These are phyloP conservation scores for Aspergillus bertholletiae DNA, from an alignment of 495 filamentous ascomycete genomes.

Conservation along the genomic window DNA sequence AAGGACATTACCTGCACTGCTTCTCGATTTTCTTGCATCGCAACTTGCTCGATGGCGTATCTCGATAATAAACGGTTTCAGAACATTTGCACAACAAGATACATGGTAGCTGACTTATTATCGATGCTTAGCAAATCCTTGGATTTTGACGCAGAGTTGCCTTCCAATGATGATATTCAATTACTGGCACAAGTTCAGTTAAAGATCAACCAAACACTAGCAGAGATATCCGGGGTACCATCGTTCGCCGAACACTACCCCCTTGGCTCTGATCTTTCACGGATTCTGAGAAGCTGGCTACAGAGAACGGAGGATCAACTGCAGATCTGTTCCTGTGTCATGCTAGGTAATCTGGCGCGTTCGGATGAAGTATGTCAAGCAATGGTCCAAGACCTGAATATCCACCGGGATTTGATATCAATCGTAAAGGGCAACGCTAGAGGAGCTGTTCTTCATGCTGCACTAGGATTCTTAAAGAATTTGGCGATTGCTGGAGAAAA, in stretches of 20 bases:
- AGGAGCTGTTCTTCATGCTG: constrained; percentile 59
- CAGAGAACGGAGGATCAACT: constrained; percentile 50
- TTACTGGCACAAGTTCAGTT: constrained; percentile 51
- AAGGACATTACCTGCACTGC: constrained; percentile 21
- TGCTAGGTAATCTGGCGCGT: constrained; percentile 74
- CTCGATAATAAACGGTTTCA: constrained; percentile 42
- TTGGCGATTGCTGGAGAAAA: constrained; percentile 66
- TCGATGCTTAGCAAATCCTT: constrained; percentile 32
- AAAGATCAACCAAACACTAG: constrained; percentile 54
- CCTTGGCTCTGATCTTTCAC: constrained; percentile 43
- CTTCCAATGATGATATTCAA: constrained; percentile 44
- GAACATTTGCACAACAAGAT: constrained; percentile 31
- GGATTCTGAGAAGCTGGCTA: constrained; percentile 56
- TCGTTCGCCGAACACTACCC: constrained; percentile 51
- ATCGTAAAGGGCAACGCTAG: constrained; percentile 46
- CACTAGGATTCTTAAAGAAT: constrained; percentile 76
- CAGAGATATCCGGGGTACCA: constrained; percentile 59
- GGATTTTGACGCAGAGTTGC: constrained; percentile 21
- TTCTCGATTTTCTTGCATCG: constrained; percentile 31
- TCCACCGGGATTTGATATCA: constrained; percentile 53
- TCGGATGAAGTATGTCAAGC: constrained; percentile 59
- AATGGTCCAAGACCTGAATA: constrained; percentile 50
- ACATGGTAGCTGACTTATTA: constrained; percentile 28
- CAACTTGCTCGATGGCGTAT: constrained; percentile 30
- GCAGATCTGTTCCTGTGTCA: constrained; percentile 69